A percentile compares a stretch with the other conserved stretches of the same genome.
Evolutionary conservation across 2,329 filamentous ascomycete species (phyloP).

Genomic region (Colletotrichum tamarilloi): DNA sequence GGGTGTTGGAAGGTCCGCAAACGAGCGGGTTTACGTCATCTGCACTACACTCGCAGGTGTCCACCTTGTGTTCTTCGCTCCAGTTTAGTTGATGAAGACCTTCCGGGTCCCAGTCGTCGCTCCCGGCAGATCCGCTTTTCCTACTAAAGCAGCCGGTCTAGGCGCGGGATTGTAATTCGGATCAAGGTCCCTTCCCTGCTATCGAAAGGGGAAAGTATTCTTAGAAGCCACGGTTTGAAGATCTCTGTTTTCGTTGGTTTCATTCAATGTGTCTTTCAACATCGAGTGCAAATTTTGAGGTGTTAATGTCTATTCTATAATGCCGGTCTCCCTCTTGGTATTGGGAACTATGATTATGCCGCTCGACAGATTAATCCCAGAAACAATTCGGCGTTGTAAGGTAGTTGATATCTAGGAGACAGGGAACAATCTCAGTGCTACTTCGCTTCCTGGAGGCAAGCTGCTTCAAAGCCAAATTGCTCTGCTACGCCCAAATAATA

Average conservation of each 20-base stretch:
- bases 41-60: background rate
- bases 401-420: no score
- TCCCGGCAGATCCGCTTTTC: conserved; percentile 27
- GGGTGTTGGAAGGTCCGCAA: conserved; percentile 31
- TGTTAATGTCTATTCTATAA: no score
- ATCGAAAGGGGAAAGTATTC: background rate
- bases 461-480: no score
- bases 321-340: no score
- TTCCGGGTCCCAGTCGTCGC: conserved; percentile 10
- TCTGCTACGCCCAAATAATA: no score
- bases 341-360: no score
- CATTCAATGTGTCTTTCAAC: no score
- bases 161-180: background rate
- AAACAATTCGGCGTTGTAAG: no score
- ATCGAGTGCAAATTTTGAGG: no score
- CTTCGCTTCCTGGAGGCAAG: no score
- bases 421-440: no score
- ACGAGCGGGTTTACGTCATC: conserved; percentile 28
- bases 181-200: background rate
- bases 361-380: no score
- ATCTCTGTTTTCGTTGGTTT: background rate
- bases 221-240: background rate
- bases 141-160: background rate
- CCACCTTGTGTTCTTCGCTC: conserved; percentile 8
- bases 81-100: conserved; percentile 26